Conservation (phyloP, 768 basidiomycete species). For the Lactarius evosmus region DNA sequence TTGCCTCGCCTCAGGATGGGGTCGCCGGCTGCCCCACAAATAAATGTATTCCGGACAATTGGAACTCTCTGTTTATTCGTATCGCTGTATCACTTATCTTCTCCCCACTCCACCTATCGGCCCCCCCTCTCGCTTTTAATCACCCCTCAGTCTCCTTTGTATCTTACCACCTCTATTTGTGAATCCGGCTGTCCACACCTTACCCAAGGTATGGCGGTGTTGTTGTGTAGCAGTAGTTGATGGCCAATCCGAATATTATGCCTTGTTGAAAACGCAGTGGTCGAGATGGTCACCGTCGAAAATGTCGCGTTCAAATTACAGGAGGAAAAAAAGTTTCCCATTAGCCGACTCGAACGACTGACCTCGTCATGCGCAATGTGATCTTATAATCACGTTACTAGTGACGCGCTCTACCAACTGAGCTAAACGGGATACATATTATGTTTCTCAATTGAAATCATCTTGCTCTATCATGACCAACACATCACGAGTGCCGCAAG, state of each 20-base stretch:
- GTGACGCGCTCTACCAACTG: constrained; percentile 62
- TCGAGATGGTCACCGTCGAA: neutral
- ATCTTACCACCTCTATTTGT: neutral
- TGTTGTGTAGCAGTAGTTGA: neutral
- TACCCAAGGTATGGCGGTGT: neutral
- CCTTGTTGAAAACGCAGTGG: neutral
- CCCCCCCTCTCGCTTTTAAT: neutral
- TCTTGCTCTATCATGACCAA: neutral
- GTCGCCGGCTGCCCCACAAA: neutral
- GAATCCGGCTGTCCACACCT: neutral
- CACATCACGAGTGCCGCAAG: too few species aligned
- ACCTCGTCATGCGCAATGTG: constrained; percentile 22
- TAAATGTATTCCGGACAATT: neutral
- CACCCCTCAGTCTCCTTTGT: neutral
- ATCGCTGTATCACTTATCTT: neutral
- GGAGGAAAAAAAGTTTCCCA: constrained; percentile 14
- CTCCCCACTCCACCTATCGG: neutral
- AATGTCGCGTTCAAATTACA: neutral
- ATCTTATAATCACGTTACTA: constrained; percentile 38
- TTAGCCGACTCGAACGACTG: constrained; percentile 27
- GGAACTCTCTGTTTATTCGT: neutral
- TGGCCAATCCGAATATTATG: neutral
- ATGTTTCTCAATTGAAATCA: neutral
- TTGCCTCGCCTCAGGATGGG: neutral
- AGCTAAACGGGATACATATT: constrained; percentile 34